A percentile compares a stretch with the other conserved stretches of the same genome.
phyloP scores from a whole-genome alignment of 495 filamentous ascomycete species.

The Parathielavia appendiculata region DNA sequence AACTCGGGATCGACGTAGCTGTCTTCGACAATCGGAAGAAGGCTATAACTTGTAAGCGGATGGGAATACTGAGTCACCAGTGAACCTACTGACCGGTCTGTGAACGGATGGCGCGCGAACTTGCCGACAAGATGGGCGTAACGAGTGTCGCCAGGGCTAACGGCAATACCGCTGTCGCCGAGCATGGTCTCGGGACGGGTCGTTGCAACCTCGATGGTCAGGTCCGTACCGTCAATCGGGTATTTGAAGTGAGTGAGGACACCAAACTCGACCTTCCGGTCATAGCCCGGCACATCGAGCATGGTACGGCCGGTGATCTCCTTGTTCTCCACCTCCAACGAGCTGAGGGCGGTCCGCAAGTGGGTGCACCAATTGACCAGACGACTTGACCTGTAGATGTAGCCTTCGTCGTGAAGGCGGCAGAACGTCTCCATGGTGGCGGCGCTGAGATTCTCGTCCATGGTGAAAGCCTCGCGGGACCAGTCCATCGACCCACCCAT shows the following conservation, averaged over 20 bases:
- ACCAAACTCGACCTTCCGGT: conserved; percentile 69
- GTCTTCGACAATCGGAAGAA: conserved; percentile 56
- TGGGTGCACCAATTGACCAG: conserved; percentile 65
- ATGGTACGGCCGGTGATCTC: conserved; percentile 60
- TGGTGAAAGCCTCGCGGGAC: conserved; percentile 66
- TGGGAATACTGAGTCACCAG: neutral
- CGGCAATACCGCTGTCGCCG: conserved; percentile 65
- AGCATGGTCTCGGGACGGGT: conserved; percentile 71
- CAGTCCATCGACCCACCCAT: conserved; percentile 67
- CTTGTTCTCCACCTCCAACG: conserved; percentile 62
- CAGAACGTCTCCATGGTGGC: conserved; percentile 66
- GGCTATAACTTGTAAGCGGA: conserved; percentile 14
- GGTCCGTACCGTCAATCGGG: conserved; percentile 57
- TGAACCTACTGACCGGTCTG: conserved; percentile 44
- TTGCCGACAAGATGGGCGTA: conserved; percentile 65
- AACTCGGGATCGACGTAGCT: conserved; percentile 62
- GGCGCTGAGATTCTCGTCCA: conserved; percentile 55
- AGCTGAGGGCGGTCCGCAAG: conserved; percentile 61
- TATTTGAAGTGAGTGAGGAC: conserved; percentile 66
- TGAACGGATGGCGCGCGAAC: conserved; percentile 59
- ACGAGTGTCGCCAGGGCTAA: conserved; percentile 60
- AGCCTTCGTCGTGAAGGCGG: conserved; percentile 60
- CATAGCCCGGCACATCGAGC: conserved; percentile 65
- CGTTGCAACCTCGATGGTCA: conserved; percentile 63
- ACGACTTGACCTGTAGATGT: conserved; percentile 63